These are phyloP conservation scores for Aureobasidium lini DNA, from an alignment of 2,329 filamentous ascomycete genomes.

Conservation along the genomic window DNA sequence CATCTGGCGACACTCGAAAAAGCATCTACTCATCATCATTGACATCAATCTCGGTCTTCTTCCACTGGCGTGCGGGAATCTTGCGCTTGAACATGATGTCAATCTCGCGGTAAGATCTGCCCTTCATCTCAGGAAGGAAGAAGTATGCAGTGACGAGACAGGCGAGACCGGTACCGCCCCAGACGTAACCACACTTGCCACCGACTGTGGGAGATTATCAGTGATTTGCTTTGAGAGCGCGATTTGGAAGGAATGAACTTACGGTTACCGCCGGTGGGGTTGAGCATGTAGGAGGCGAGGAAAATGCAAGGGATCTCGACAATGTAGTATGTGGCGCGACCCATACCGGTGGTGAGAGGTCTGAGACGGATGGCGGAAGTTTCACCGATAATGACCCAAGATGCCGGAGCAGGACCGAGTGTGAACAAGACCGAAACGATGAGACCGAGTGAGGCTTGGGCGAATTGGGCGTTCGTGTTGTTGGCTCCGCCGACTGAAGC, in stretches of 20 bases:
- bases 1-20: neutral
- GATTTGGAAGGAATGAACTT: constrained; percentile 7
- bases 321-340: constrained; percentile 57
- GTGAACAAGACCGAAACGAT: constrained; percentile 60
- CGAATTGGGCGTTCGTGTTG: constrained; percentile 36
- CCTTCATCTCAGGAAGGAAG: constrained; percentile 50
- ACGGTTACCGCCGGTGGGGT: constrained; percentile 34
- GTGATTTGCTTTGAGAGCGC: constrained; percentile 13
- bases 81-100: constrained; percentile 52
- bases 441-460: constrained; percentile 55
- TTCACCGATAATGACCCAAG: constrained; percentile 61
- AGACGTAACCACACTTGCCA: constrained; percentile 53
- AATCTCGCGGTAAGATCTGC: constrained; percentile 53
- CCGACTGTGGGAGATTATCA: constrained; percentile 27
- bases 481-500: constrained; percentile 38
- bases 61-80: constrained; percentile 49
- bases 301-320: constrained; percentile 61
- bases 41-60: constrained; percentile 49
- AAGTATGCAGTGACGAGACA: constrained; percentile 44
- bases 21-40: constrained; percentile 53
- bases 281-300: constrained; percentile 54
- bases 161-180: constrained; percentile 50
- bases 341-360: constrained; percentile 58
- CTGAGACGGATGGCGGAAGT: constrained; percentile 58
- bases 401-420: constrained; percentile 54